These are phyloP conservation scores for Candida glaebosa DNA, from an alignment of 805 yeast genomes.

Conservation along the genomic window DNA sequence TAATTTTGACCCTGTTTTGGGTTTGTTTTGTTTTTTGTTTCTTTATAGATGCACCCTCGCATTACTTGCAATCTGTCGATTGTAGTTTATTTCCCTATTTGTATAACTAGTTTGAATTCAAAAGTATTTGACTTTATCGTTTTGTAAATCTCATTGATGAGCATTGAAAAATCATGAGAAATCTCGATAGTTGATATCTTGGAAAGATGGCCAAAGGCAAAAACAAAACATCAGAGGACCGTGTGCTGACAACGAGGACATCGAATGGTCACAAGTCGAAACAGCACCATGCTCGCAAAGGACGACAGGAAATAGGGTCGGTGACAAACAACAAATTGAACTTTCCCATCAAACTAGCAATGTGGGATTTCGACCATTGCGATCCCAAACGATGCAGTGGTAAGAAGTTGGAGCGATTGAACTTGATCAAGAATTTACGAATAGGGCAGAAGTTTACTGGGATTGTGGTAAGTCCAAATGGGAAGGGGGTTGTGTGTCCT, in stretches of 20 bases:
- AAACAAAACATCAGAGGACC: constrained; percentile 46
- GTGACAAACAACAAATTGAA: constrained; percentile 14
- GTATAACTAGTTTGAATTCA: constrained; percentile 1
- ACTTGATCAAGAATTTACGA: constrained; percentile 70
- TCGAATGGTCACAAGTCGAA: constrained; percentile 58
- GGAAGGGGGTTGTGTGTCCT: constrained; percentile 86
- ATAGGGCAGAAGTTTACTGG: constrained; percentile 96
- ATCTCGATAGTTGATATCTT: background rate
- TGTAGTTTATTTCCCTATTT: constrained; percentile 1
- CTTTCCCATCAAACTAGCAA: constrained; percentile 84
- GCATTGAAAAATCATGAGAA: constrained; percentile 4
- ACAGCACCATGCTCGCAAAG: constrained; percentile 44
- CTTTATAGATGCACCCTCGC: constrained; percentile 2
- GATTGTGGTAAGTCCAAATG: constrained; percentile 89
- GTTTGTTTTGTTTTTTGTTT: constrained; percentile 2
- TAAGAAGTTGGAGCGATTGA: constrained; percentile 85
- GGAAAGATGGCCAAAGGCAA: constrained; percentile 51
- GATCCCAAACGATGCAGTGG: constrained; percentile 98
- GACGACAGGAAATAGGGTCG: constrained; percentile 30
- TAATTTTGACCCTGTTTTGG: background rate
- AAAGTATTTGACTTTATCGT: too few relatives aligned
- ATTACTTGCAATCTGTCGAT: background rate
- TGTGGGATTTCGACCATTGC: constrained; percentile 99
- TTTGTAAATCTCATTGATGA: too few relatives aligned
- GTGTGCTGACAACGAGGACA: constrained; percentile 30